phyloP scores from a whole-genome alignment of 352 stramenopile species.

The Phytopythium montanum region DNA sequence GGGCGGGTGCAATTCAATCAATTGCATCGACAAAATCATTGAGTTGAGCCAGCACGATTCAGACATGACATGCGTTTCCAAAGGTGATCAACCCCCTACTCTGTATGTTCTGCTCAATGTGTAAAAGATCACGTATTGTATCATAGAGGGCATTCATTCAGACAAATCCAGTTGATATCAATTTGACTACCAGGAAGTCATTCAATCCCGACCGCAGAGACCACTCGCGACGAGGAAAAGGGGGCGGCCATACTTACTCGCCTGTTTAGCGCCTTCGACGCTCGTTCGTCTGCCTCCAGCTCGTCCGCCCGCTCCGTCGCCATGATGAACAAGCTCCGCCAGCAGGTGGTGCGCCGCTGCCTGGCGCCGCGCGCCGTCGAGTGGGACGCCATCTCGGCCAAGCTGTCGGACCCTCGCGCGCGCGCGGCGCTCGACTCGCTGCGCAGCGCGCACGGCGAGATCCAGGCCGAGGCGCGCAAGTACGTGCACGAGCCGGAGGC shows the following conservation, averaged over 20 bases:
- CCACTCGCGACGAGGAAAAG: conserved; percentile 3
- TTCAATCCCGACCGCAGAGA: not conserved
- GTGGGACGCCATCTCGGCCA: conserved; percentile 67
- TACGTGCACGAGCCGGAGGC: conserved; percentile 76
- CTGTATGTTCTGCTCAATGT: not conserved
- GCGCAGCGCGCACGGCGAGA: conserved; percentile 74
- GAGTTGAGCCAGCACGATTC: not conserved
- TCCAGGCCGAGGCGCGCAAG: conserved; percentile 63
- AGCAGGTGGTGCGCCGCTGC: conserved; percentile 69
- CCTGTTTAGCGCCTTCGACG: conserved; percentile 6
- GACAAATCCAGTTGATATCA: not conserved
- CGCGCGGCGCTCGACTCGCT: conserved; percentile 75
- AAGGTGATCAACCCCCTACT: not conserved
- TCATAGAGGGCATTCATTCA: not conserved
- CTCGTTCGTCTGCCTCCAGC: too few species aligned
- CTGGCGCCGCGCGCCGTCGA: conserved; percentile 54
- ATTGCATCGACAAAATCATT: not conserved
- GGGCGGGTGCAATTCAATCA: not conserved
- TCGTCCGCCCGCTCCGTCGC: not conserved
- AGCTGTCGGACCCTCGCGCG: conserved; percentile 73
- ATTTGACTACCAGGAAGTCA: too few species aligned
- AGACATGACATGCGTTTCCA: not conserved
- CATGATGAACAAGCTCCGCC: conserved; percentile 70
- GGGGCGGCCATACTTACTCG: conserved; percentile 3
- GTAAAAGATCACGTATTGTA: not conserved